These are phyloP conservation scores for Ustilago xerochloae DNA, from an alignment of 1,284 basidiomycete genomes.

Conservation along the genomic window DNA sequence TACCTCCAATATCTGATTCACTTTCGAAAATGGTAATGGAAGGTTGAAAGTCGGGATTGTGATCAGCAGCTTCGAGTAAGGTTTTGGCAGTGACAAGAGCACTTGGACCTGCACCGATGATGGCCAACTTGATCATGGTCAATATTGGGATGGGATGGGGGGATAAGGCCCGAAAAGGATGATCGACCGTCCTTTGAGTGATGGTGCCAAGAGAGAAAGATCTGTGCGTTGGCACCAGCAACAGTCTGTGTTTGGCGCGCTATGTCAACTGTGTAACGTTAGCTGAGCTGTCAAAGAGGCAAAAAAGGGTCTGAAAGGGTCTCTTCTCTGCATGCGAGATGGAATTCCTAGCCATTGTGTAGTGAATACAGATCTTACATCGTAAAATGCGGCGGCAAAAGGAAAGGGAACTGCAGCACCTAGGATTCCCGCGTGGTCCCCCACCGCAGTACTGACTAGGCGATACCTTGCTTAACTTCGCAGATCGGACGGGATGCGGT, in stretches of 20 bases:
- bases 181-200: too few species aligned
- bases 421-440: constrained; percentile 84
- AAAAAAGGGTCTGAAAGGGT: too few species aligned
- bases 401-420: constrained; percentile 82
- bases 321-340: too few species aligned
- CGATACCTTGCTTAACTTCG: constrained; percentile 82
- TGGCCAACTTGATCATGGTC: constrained; percentile 43
- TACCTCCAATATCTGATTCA: constrained; percentile 76
- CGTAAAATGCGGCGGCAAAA: too few species aligned
- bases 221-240: too few species aligned
- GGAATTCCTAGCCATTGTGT: too few species aligned
- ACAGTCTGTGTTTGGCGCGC: too few species aligned
- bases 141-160: not conserved
- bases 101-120: constrained; percentile 71
- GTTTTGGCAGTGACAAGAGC: constrained; percentile 76
- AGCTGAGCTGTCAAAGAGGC: too few species aligned
- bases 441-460: constrained; percentile 85
- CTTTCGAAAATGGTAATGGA: constrained; percentile 71
- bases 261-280: too few species aligned
- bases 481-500: constrained; percentile 84
- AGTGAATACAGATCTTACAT: too few species aligned
- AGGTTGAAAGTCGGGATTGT: constrained; percentile 70
- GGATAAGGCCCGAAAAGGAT: not conserved
- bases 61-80: constrained; percentile 60
- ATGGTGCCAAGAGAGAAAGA: too few species aligned